Evolutionary conservation across 2,329 filamentous ascomycete species (phyloP).

Genomic region (Monilinia fructicola): DNA sequence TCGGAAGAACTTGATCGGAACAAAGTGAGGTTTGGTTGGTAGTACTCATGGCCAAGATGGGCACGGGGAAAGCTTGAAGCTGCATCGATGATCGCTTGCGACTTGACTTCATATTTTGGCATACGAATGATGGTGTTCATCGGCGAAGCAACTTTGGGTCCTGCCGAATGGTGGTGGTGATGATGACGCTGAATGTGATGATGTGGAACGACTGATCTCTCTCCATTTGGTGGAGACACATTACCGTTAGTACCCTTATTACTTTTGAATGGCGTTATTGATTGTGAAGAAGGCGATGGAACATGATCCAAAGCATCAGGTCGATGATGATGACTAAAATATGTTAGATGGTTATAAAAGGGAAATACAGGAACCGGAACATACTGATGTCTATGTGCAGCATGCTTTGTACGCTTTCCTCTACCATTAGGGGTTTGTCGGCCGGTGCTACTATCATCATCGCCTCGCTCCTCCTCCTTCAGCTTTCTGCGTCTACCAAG

Average conservation of each 20-base stretch:
- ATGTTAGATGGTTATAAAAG: slow-evolving; percentile 26
- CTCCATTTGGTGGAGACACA: slow-evolving; percentile 47
- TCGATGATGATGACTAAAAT: slow-evolving; percentile 49
- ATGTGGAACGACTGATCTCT: slow-evolving; percentile 34
- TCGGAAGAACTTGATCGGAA: slow-evolving; percentile 42
- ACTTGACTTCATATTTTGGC: slow-evolving; percentile 65
- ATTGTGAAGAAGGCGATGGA: slow-evolving; percentile 46
- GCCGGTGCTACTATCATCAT: slow-evolving; percentile 67
- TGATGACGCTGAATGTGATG: slow-evolving; percentile 42
- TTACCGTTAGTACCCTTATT: slow-evolving; percentile 48
- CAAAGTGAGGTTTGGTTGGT: slow-evolving; percentile 65
- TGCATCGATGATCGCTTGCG: slow-evolving; percentile 68
- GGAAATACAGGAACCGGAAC: slow-evolving; percentile 47
- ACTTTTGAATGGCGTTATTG: slow-evolving; percentile 50
- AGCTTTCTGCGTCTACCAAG: slow-evolving; percentile 59
- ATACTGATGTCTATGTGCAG: slow-evolving; percentile 28
- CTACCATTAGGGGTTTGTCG: slow-evolving; percentile 58
- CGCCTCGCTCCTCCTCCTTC: slow-evolving; percentile 71
- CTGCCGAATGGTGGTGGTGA: slow-evolving; percentile 47
- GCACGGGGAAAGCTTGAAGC: slow-evolving; percentile 69
- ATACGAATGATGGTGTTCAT: slow-evolving; percentile 53
- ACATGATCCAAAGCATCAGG: slow-evolving; percentile 52
- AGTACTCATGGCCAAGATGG: slow-evolving; percentile 83
- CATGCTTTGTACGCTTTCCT: slow-evolving; percentile 68
- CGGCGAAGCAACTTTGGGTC: slow-evolving; percentile 32